A percentile compares a stretch with the other conserved stretches of the same genome.
phyloP scores from a whole-genome alignment of 345 rosid genomes.

The Syzygium jambos region DNA sequence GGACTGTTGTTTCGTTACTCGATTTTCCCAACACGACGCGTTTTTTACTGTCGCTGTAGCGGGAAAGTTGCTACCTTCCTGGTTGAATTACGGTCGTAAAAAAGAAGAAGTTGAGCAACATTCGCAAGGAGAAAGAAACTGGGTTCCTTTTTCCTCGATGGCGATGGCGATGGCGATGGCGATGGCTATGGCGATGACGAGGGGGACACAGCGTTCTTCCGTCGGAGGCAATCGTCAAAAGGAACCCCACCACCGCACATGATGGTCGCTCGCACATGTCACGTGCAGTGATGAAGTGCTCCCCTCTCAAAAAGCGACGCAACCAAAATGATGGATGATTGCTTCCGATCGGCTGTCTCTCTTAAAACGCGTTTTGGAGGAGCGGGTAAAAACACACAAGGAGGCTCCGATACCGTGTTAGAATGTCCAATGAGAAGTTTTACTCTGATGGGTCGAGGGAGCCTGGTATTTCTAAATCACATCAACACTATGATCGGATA shows the following conservation, averaged over 20 bases:
- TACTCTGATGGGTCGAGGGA: neutral
- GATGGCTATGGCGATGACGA: neutral
- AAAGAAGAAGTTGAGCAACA: neutral
- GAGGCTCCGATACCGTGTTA: neutral
- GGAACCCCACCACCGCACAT: neutral
- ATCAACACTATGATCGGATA: neutral
- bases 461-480: neutral
- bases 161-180: neutral
- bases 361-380: neutral
- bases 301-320: neutral
- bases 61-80: neutral
- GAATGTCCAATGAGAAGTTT: neutral
- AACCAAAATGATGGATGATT: neutral
- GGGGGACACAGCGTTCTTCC: neutral
- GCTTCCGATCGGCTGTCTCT: neutral
- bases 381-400: neutral
- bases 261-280: neutral
- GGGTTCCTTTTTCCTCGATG: neutral
- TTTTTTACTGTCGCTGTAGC: neutral
- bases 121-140: neutral
- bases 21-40: neutral
- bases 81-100: neutral
- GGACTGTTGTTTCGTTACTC: neutral
- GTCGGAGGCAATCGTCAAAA: neutral
- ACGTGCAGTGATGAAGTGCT: neutral